Evolutionary conservation across 2,329 filamentous ascomycete species (phyloP), one percentile per base, ranked within the genome.

Genomic region (Aspergillus sp.): DNA sequence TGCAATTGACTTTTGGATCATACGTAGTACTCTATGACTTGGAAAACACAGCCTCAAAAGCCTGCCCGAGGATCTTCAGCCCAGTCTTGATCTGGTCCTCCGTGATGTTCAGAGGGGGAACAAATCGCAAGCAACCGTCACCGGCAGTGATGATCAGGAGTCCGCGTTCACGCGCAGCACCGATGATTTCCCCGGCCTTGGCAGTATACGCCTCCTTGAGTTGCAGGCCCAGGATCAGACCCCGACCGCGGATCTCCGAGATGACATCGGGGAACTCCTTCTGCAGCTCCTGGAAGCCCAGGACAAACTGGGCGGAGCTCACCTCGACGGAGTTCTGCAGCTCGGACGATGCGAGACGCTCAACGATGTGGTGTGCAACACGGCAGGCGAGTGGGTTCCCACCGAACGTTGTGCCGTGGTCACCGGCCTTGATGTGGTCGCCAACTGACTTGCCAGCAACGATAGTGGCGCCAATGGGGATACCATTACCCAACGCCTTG

Each of bases 401-500:
- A 47, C 90, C 90, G 59, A 94, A 96, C 0, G 90, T 96, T 10
- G 90, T 96, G 43, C 90, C 90, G 69, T 96, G 90, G 66, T 96
- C 90, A 48, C 90, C 88, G 32, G 77, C 76, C 55, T 82, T 76
- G 58, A 84, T 82, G 63, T 83, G 82, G 44, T 83, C 77, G 29
- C 81, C 82, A 1, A 94, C 86, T 27, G 63, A 62, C 54, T 76
- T 72, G 46, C 79, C 78, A 9, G 78, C 81, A 29, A 83, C 74
- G 44, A 84, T 79, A 4, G 85, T 87, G 5, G 93, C 93, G 43
- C 88, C 93, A 55, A 98, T 90, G 42, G 93, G 93, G 67, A 96
- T 91, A 4, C 93, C 93, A 62, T 98, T 98, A 10, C 93, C 93
- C 2, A 98, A 81, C 1, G 93, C 93, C 73, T 98, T 98, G 48